Evolutionary conservation across 208 protist genomes (phyloP).

Genomic region (Leishmania tropica): DNA sequence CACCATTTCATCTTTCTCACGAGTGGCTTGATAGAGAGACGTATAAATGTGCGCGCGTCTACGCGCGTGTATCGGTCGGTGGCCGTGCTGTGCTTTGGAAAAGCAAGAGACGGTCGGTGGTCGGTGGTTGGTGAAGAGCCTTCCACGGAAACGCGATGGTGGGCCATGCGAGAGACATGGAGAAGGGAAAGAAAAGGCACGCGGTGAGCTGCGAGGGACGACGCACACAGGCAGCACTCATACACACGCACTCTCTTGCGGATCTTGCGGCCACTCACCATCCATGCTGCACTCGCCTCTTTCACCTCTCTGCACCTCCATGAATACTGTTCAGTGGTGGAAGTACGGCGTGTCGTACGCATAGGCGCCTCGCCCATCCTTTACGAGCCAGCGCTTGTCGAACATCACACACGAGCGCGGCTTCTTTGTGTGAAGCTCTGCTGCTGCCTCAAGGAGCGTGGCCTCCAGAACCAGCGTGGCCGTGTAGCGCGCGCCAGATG

Average conservation of each 20-base stretch:
- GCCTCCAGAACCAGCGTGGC: conserved; percentile 20
- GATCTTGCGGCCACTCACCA: background rate
- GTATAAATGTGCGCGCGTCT: background rate
- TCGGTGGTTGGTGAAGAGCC: background rate
- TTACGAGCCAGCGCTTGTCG: conserved; percentile 27
- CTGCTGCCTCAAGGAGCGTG: conserved; percentile 15
- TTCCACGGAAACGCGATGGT: background rate
- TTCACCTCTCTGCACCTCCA: background rate
- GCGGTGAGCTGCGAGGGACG: background rate
- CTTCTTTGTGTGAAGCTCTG: background rate
- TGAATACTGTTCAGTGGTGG: conserved; percentile 21
- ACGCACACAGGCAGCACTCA: background rate
- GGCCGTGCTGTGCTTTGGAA: background rate
- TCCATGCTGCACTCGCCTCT: background rate
- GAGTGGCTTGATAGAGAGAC: background rate
- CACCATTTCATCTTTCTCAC: no score
- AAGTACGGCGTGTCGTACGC: conserved; percentile 24
- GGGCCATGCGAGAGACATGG: background rate
- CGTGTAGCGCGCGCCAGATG: conserved; percentile 18
- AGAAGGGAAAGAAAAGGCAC: background rate
- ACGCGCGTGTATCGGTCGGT: background rate
- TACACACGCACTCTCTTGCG: background rate
- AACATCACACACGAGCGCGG: conserved; percentile 10
- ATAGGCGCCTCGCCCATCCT: conserved; percentile 17
- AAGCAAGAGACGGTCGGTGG: background rate